These are phyloP conservation scores for Volvox carteri DNA, from an alignment of 163 green algal genomes.

Conservation along the genomic window DNA sequence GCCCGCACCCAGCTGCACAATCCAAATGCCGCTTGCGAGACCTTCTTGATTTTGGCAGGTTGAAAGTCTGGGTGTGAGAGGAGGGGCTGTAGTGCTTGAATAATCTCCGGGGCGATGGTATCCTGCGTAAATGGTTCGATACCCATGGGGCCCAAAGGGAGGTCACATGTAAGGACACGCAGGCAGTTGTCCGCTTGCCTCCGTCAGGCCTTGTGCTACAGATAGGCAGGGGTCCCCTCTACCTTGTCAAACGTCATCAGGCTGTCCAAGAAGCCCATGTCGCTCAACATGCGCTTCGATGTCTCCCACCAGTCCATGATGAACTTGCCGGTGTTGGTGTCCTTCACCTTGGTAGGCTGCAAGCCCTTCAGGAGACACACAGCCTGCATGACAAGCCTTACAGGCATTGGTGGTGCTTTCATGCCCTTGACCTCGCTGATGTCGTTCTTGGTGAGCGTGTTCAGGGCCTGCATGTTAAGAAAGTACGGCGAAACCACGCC, in stretches of 20 bases:
- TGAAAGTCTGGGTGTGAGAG: slow-evolving; percentile 71
- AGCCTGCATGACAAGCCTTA: slow-evolving; percentile 79
- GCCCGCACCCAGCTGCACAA: slow-evolving; percentile 76
- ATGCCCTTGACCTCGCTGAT: slow-evolving; percentile 81
- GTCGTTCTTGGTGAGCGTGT: slow-evolving; percentile 81
- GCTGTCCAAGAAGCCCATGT: slow-evolving; percentile 74
- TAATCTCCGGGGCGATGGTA: slow-evolving; percentile 71
- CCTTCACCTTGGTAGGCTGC: slow-evolving; percentile 74
- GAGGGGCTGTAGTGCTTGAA: slow-evolving; percentile 68
- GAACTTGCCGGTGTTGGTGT: slow-evolving; percentile 70
- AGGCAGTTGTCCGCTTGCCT: too few relatives aligned
- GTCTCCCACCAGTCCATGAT: slow-evolving; percentile 84
- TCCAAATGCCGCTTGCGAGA: slow-evolving; percentile 68
- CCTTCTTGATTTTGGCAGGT: slow-evolving; percentile 72
- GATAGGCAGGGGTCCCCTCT: too few relatives aligned
- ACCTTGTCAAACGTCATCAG: slow-evolving; percentile 75
- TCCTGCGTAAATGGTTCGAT: slow-evolving; percentile 63
- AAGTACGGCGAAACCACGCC: too few relatives aligned
- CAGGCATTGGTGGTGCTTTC: slow-evolving; percentile 71
- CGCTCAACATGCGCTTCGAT: slow-evolving; percentile 73
- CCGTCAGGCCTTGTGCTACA: too few relatives aligned
- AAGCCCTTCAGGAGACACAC: slow-evolving; percentile 81
- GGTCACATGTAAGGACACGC: too few relatives aligned
- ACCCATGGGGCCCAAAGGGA: too few relatives aligned
- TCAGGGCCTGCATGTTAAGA: slow-evolving; percentile 68